phyloP scores from a whole-genome alignment of 2,329 filamentous ascomycete genomes.

The Sordariomycetes sp. region DNA sequence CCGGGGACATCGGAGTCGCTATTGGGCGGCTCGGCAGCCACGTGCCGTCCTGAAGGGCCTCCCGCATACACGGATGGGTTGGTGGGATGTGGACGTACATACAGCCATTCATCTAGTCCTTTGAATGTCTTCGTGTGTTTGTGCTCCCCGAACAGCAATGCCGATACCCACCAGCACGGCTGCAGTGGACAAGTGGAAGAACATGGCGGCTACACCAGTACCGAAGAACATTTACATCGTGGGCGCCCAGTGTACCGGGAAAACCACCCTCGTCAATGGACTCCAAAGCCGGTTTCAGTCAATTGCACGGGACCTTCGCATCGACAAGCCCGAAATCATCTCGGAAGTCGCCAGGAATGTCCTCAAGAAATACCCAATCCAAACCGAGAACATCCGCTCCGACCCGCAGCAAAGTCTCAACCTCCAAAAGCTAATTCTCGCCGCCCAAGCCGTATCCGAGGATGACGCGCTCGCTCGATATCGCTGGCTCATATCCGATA shows the following conservation, averaged over 20 bases:
- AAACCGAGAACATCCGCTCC: slow-evolving; percentile 19
- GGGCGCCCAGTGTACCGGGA: slow-evolving; percentile 32
- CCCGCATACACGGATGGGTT: too few relatives aligned
- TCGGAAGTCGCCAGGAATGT: slow-evolving; percentile 26
- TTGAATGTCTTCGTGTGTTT: too few relatives aligned
- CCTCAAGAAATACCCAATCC: slow-evolving; percentile 19
- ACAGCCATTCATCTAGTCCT: too few relatives aligned
- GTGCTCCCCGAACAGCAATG: slow-evolving; percentile 19
- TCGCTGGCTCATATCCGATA: slow-evolving; percentile 28
- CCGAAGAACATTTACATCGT: slow-evolving; percentile 27
- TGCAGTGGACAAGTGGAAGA: slow-evolving; percentile 22
- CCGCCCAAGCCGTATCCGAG: slow-evolving; percentile 22
- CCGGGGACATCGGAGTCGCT: too few relatives aligned
- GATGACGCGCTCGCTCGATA: slow-evolving; percentile 5
- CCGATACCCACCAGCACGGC: slow-evolving; percentile 26
- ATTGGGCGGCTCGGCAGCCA: too few relatives aligned
- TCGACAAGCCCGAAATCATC: slow-evolving; percentile 15
- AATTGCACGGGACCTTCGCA: slow-evolving; percentile 1
- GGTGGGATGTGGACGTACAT: too few relatives aligned
- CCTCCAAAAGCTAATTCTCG: slow-evolving; percentile 25
- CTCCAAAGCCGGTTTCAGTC: slow-evolving; percentile 15
- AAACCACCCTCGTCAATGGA: slow-evolving; percentile 28
- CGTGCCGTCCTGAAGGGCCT: too few relatives aligned
- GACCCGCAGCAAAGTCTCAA: slow-evolving; percentile 16
- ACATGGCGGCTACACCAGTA: neutral